Percentiles rank a stretch among this genome's conserved stretches.
These are phyloP conservation scores for Hypoxylon perforatum DNA, from an alignment of 495 filamentous ascomycete species.

Conservation along the genomic window DNA sequence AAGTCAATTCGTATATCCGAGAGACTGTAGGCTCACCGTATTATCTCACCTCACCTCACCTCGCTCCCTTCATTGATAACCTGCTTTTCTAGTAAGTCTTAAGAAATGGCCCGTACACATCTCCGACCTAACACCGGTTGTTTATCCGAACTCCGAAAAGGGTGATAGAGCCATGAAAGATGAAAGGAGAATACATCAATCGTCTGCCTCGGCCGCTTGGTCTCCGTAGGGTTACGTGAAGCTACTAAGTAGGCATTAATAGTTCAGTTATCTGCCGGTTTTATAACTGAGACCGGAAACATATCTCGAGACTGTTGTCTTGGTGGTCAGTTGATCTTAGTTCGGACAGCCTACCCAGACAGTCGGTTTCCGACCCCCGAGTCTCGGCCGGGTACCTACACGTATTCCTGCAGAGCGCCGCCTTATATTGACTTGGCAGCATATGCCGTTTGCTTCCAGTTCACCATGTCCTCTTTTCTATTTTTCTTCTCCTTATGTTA, in stretches of 20 bases:
- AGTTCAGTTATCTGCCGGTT: background rate
- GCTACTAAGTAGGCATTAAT: too few species aligned
- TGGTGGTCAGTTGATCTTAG: conserved; percentile 5
- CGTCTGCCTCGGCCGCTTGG: conserved; percentile 35
- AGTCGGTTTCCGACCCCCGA: conserved; percentile 44
- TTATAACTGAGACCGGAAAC: background rate
- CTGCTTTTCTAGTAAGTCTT: conserved; percentile 2
- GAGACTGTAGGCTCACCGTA: background rate
- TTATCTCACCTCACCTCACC: conserved; percentile 16
- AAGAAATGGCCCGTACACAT: conserved; percentile 22
- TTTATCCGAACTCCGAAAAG: conserved; percentile 39
- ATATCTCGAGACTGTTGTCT: background rate
- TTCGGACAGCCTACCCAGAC: conserved; percentile 24
- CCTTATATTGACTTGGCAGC: conserved; percentile 8
- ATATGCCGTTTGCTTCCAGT: conserved; percentile 3
- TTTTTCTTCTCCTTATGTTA: too few species aligned
- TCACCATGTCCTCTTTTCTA: conserved; percentile 1
- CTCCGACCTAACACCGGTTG: conserved; percentile 17
- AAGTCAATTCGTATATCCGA: conserved; percentile 36
- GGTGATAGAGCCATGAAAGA: background rate
- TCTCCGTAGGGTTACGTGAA: conserved; percentile 35
- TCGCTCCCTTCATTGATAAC: conserved; percentile 4
- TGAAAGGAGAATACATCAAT: background rate
- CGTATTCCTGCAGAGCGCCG: conserved; percentile 21
- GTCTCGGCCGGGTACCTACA: conserved; percentile 28